A percentile compares a stretch with the other conserved stretches of the same genome.
Conservation (phyloP, 177 flowering plant genomes). For the Vitis hybrid region DNA sequence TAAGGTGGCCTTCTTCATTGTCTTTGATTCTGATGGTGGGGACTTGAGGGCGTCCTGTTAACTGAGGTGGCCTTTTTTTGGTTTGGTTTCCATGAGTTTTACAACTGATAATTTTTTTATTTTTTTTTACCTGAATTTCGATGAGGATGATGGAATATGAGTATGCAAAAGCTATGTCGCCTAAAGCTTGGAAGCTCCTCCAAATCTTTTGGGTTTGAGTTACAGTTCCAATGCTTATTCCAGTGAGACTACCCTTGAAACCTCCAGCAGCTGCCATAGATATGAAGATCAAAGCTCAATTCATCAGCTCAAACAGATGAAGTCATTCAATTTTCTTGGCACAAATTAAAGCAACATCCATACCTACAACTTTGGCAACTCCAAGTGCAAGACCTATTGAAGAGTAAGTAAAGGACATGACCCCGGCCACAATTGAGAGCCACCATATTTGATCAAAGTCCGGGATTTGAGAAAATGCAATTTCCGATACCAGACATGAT, state of each 20-base stretch:
- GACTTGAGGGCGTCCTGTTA: conserved; percentile 29
- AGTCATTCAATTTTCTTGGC: neutral
- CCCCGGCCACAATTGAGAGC: conserved; percentile 38
- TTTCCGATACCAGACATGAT: conserved; percentile 29
- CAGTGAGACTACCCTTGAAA: conserved; percentile 32
- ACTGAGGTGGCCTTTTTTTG: too few relatives aligned
- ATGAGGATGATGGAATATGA: conserved; percentile 31
- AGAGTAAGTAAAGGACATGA: conserved; percentile 40
- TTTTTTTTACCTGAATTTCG: conserved; percentile 31
- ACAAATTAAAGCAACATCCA: neutral
- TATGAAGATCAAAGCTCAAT: neutral
- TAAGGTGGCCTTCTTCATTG: too few relatives aligned
- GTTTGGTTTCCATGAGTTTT: too few relatives aligned
- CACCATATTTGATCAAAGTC: conserved; percentile 37
- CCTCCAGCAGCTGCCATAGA: conserved; percentile 15
- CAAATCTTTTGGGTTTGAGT: conserved; percentile 31
- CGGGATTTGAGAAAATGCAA: conserved; percentile 30
- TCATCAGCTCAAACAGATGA: neutral
- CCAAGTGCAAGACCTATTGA: conserved; percentile 34
- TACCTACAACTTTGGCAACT: conserved; percentile 29
- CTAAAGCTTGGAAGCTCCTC: conserved; percentile 41
- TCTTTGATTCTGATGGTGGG: conserved; percentile 28
- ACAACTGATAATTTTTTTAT: too few relatives aligned
- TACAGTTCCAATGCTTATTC: conserved; percentile 25
- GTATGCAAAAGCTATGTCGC: conserved; percentile 39